Percentiles rank a stretch among this genome's conserved stretches.
These are phyloP conservation scores for Escallonia rubra DNA, from an alignment of 129 eudicot genomes.

Conservation along the genomic window DNA sequence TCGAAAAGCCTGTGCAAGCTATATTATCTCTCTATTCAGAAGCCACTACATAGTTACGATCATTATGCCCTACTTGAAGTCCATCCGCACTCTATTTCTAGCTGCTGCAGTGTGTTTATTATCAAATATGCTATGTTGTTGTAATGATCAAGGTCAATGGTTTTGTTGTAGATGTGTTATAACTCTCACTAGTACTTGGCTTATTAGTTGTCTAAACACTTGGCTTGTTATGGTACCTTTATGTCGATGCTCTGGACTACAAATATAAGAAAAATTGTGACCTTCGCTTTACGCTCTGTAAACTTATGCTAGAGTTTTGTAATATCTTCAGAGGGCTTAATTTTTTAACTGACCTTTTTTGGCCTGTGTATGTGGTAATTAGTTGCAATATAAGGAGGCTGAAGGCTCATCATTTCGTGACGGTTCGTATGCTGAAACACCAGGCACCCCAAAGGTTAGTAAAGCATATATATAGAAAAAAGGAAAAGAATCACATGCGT, in stretches of 20 bases:
- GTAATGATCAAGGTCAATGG: background rate
- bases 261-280: too few species aligned
- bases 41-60: too few species aligned
- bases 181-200: too few species aligned
- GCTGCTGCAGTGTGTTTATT: background rate
- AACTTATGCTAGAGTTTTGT: background rate
- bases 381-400: slow-evolving; percentile 88
- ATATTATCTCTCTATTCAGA: too few species aligned
- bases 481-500: background rate
- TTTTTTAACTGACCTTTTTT: background rate
- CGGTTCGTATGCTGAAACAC: slow-evolving; percentile 76
- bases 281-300: background rate
- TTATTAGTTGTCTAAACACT: too few species aligned
- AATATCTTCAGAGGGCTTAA: background rate
- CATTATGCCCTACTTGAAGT: background rate
- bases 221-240: too few species aligned
- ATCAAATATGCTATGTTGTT: background rate
- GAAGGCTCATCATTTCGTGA: slow-evolving; percentile 91
- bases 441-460: slow-evolving; percentile 83
- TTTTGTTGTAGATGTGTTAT: too few species aligned
- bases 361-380: slow-evolving; percentile 6
- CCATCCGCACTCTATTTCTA: background rate
- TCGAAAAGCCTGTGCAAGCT: too few species aligned
- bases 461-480: slow-evolving; percentile 1
- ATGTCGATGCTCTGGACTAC: too few species aligned